These are phyloP conservation scores for Ceratobasidium theobromae DNA, from an alignment of 1,284 basidiomycete species.

Conservation along the genomic window DNA sequence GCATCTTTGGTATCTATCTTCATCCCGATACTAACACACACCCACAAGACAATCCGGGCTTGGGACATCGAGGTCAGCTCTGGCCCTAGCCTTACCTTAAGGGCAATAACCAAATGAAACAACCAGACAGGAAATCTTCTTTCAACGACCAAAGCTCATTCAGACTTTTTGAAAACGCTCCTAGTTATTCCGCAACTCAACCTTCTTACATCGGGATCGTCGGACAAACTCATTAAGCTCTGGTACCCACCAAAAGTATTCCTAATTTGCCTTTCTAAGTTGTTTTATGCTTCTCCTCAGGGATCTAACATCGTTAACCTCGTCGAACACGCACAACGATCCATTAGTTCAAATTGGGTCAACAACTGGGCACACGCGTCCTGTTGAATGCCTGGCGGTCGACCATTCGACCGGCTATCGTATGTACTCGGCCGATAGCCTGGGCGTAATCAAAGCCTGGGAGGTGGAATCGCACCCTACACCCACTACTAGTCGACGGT, in stretches of 20 bases:
- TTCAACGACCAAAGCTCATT: slow-evolving; percentile 75
- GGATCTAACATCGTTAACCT: slow-evolving; percentile 55
- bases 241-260: slow-evolving; percentile 57
- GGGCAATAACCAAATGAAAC: neutral
- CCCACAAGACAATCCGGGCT: slow-evolving; percentile 68
- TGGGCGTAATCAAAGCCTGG: slow-evolving; percentile 82
- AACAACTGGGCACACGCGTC: slow-evolving; percentile 71
- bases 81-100: neutral
- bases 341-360: slow-evolving; percentile 60
- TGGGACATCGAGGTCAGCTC: slow-evolving; percentile 73
- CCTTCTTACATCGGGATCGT: slow-evolving; percentile 82
- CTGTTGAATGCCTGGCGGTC: slow-evolving; percentile 65
- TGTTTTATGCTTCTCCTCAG: slow-evolving; percentile 44
- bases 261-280: slow-evolving; percentile 25
- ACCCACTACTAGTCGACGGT: slow-evolving; percentile 54
- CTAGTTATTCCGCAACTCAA: slow-evolving; percentile 64
- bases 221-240: slow-evolving; percentile 85
- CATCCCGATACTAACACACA: neutral
- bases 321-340: slow-evolving; percentile 41
- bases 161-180: slow-evolving; percentile 84
- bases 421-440: slow-evolving; percentile 80
- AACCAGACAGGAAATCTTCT: slow-evolving; percentile 65
- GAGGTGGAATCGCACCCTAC: slow-evolving; percentile 53
- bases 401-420: slow-evolving; percentile 47
- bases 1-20: slow-evolving; percentile 24